These are phyloP conservation scores for Acer negundo DNA, from an alignment of 345 rosid species.

Conservation along the genomic window DNA sequence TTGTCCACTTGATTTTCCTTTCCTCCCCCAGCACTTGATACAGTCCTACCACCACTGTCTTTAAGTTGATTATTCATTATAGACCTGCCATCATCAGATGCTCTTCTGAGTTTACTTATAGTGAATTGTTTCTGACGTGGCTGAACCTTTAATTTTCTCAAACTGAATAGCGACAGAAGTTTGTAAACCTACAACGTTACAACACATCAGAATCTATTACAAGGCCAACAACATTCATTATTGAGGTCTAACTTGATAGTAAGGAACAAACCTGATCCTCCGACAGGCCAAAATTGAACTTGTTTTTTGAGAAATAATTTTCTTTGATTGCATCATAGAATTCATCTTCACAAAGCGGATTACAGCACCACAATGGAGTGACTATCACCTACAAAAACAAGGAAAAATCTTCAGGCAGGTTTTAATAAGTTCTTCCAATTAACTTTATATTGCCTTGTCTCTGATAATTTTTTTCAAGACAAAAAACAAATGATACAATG, in stretches of 20 bases:
- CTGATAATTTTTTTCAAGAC: not conserved
- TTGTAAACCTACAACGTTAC: constrained; percentile 37
- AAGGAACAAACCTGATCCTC: constrained; percentile 54
- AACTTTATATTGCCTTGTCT: not conserved
- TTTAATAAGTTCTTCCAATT: not conserved
- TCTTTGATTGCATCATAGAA: constrained; percentile 58
- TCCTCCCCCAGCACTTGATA: constrained; percentile 12
- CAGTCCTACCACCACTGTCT: constrained; percentile 24
- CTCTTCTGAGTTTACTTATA: constrained; percentile 22
- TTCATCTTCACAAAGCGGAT: constrained; percentile 61
- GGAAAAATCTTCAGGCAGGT: not conserved
- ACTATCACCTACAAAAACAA: constrained; percentile 48
- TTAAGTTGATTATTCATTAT: not conserved
- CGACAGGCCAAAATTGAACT: constrained; percentile 82
- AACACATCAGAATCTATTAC: not conserved
- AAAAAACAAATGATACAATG: not conserved
- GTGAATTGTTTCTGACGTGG: constrained; percentile 14
- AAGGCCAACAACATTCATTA: constrained; percentile 3
- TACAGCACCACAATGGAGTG: constrained; percentile 49
- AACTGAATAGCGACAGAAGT: constrained; percentile 50
- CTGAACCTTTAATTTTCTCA: constrained; percentile 32
- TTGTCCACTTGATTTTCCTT: constrained; percentile 11
- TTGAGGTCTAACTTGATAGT: not conserved
- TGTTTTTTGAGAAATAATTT: constrained; percentile 51
- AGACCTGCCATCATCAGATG: constrained; percentile 19